Evolutionary conservation across 2,329 filamentous ascomycete species (phyloP), one percentile per base, ranked within the genome.

Genomic region (Knoxdaviesia capensis): DNA sequence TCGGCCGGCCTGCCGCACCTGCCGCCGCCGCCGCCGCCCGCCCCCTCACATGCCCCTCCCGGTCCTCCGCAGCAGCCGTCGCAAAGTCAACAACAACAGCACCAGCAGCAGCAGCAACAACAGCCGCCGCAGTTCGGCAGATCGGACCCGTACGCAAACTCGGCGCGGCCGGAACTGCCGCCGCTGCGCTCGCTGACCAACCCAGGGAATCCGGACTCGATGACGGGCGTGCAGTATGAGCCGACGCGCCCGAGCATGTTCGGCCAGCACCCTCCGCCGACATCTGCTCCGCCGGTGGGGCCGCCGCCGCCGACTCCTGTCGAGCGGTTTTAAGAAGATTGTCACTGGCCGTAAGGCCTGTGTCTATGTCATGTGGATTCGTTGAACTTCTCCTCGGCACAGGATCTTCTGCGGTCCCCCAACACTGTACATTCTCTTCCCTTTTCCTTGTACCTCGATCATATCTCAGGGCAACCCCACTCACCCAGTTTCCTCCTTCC

Each of bases 191-290:
- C 45, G 49, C 57, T 77, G 31, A 57, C 56, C 43, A 53, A 66
- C 6, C 52, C 59, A 5, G 60, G 55, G 31, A 57, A 55, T 0
- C 67, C 73, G 1, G 74, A 78, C 28, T 70, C 71, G 1, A 79
- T 79, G 74, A 75, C 71, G 1, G 74, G 74, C 2, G 71, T 79
- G 5, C 74, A 77, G 51, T 79, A 78, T 41, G 71, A 74, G 31
- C 59, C 66, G 3, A 41, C 45, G 7, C 59, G 64, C 28, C 47
- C 57, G 6, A 66, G 64, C 45, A 66, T 65, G 5, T 72, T 62
- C 48, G 63, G 66, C 36, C 53, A 20, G 20, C 20, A 20, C 20
- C 20, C 20, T 20, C 20, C 20, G 20, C 20, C 20, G 20, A 20
- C 20, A 20, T 20, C 20, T 20, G 20, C 20, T 20, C 20, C 20